Base-by-base conservation (phyloP, 2,329 filamentous ascomycete genomes). In the Colletotrichum brevisporum region DNA sequence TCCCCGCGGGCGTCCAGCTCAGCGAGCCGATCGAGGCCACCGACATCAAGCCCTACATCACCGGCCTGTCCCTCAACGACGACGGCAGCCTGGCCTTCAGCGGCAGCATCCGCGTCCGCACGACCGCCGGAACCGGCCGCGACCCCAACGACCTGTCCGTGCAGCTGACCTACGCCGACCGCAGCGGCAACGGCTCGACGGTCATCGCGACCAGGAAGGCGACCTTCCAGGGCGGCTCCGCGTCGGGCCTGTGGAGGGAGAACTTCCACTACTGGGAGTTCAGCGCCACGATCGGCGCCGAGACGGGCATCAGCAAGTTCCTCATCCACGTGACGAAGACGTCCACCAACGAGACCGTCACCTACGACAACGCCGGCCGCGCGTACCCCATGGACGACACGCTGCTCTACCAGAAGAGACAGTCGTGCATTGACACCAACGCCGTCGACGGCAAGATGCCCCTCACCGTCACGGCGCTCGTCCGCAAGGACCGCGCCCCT, bases 41-140 rank as follows among this genome's bases (percentile, higher is more conserved):
- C 15, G 75, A 77, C 3, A 63, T 80, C 45, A 80, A 79, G 48
- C 79, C 79, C 2, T 79, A 80, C 27, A 73, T 79, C 16, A 63
- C 39, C 0, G 71, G 5, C 1, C 36, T 80, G 5, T 75, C 72
- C 12, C 68, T 80, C 18, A 76, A 77, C 55, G 48, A 65, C 50
- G 72, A 73, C 9, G 74, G 76, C 4, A 69, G 69, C 8, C 60
- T 80, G 0, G 58, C 70, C 1, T 75, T 78, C 21, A 61, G 39
- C 0, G 78, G 67, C 2, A 68, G 72, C 0, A 64, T 80, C 36
- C 75, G 78, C 16, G 36, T 78, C 2, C 63, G 71, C 24, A 71
- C 63, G 12, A 53, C 71, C 3, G 63, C 70, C 3, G 57, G 51
- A 16, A 70, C 67, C 0, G 73, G 72, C 0, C 74, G 76, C 2